Evolutionary conservation across 371 early-diverging fungal species (phyloP).

Genomic region (Mortierella sp.): DNA sequence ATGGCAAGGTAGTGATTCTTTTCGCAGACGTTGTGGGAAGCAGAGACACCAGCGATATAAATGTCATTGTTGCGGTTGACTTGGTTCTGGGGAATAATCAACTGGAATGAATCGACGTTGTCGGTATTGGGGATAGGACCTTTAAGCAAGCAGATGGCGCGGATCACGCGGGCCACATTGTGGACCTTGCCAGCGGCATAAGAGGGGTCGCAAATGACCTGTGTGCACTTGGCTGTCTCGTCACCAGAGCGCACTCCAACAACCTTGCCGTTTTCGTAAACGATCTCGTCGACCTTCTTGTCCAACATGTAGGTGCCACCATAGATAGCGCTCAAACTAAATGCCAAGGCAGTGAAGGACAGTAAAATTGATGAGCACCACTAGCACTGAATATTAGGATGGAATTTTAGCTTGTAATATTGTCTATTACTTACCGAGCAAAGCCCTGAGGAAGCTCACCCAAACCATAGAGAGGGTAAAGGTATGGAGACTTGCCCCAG

Average conservation of each 20-base stretch:
- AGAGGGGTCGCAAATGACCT: slow-evolving; percentile 97
- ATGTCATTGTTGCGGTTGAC: slow-evolving; percentile 93
- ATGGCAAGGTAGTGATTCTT: slow-evolving; percentile 92
- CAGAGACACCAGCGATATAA: slow-evolving; percentile 93
- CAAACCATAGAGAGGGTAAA: slow-evolving; percentile 99
- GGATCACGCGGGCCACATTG: slow-evolving; percentile 89
- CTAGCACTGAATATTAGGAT: background rate
- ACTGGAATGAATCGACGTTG: slow-evolving; percentile 91
- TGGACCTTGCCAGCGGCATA: slow-evolving; percentile 87
- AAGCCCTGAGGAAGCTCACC: slow-evolving; percentile 99
- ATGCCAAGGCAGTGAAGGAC: background rate
- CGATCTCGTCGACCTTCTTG: slow-evolving; percentile 92
- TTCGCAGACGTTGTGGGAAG: slow-evolving; percentile 92
- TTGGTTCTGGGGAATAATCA: slow-evolving; percentile 98
- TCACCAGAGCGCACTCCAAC: slow-evolving; percentile 91
- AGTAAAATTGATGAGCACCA: background rate
- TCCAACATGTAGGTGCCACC: slow-evolving; percentile 99
- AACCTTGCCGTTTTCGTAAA: slow-evolving; percentile 88
- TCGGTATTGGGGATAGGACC: slow-evolving; percentile 94
- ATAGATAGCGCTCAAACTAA: slow-evolving; percentile 92
- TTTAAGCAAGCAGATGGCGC: slow-evolving; percentile 95
- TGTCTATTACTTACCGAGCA: slow-evolving; percentile 79
- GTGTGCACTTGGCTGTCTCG: slow-evolving; percentile 84
- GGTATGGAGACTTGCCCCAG: slow-evolving; percentile 99
- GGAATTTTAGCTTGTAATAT: background rate